Base-by-base conservation (phyloP, 371 early-diverging fungal species). In the Umbelopsis sp. region DNA sequence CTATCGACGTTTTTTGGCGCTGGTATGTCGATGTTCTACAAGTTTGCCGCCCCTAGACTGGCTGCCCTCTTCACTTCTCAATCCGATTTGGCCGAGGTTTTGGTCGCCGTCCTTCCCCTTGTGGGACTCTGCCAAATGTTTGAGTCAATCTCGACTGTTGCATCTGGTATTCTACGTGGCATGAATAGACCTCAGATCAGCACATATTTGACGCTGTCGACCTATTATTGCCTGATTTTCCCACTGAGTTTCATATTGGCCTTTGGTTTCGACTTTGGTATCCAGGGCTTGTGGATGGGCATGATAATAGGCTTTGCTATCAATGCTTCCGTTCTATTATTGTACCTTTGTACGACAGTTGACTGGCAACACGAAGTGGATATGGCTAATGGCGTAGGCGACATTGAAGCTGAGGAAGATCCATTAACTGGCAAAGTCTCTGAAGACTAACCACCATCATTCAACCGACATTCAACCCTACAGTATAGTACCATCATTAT, bases 81-180 rank as follows among this genome's bases (percentile, higher is more conserved):
- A 66, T 44, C 63, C 1, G 69, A 53, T 10, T 82, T 89, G 7
- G 72, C 84, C 18, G 70, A 51, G 20, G 45, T 82, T 16, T 83
- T 87, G 32, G 78, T 82, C 4, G 24, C 22, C n/a, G 74, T 89
- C 4, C 74, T 89, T 71, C 89, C 89, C 0, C 71, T 84, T 4
- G 85, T 74, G 35, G 86, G 88, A 1, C 22, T 85, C 50, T 90
- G 83, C 72, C 90, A 90, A 68, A 52, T 87, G 69, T 46, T 70
- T 25, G 81, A 81, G 50, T 76, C 76, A 4, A 62, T 74, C 11
- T 75, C 72, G 65, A 69, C 73, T 64, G 69, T 79, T n/a, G 67
- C 71, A 5, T 74, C 75, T 0, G 80, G 81, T 22, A 73, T 80
- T n/a, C 69, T 81, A 24, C 78, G 81, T 41, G 76, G 78, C 48